These are phyloP conservation scores for Talaromyces sp. DNA, from an alignment of 2,329 filamentous ascomycete species.

Conservation along the genomic window DNA sequence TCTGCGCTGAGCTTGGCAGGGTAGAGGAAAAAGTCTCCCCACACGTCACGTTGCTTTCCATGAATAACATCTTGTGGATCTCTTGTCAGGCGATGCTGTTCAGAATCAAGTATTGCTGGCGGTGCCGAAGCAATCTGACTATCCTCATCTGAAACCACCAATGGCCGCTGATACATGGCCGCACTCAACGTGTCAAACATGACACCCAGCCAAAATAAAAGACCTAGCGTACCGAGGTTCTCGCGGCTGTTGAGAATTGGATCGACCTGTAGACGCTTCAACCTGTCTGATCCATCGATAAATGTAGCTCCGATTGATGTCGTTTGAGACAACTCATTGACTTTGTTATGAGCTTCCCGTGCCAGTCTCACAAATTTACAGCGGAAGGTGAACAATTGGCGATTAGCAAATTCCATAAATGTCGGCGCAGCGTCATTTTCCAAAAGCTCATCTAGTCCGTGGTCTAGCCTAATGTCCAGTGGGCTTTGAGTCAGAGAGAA, in stretches of 20 bases:
- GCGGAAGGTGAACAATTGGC: slow-evolving; percentile 35
- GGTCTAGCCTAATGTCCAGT: slow-evolving; percentile 22
- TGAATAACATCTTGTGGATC: slow-evolving; percentile 9
- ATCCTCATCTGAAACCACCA: slow-evolving; percentile 47
- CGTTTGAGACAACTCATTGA: background rate
- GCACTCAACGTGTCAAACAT: slow-evolving; percentile 59
- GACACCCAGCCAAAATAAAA: slow-evolving; percentile 57
- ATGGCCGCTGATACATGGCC: slow-evolving; percentile 49
- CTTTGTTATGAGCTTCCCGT: slow-evolving; percentile 16
- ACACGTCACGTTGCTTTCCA: slow-evolving; percentile 29
- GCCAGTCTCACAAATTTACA: slow-evolving; percentile 24
- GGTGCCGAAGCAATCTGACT: slow-evolving; percentile 33
- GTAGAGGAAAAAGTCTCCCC: slow-evolving; percentile 39
- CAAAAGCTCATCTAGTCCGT: slow-evolving; percentile 21
- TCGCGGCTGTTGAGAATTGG: slow-evolving; percentile 28
- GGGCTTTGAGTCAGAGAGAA: slow-evolving; percentile 46
- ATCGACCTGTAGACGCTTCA: slow-evolving; percentile 9
- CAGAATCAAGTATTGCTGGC: slow-evolving; percentile 3
- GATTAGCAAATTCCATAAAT: slow-evolving; percentile 40
- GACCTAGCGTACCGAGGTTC: slow-evolving; percentile 48
- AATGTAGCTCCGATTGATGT: background rate
- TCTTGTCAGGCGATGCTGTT: slow-evolving; percentile 17
- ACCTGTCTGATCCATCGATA: slow-evolving; percentile 4
- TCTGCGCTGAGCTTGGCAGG: slow-evolving; percentile 19
- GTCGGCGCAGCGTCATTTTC: slow-evolving; percentile 31